phyloP scores from a whole-genome alignment of 1,284 basidiomycete genomes.

The Thecaphora thlaspeos region DNA sequence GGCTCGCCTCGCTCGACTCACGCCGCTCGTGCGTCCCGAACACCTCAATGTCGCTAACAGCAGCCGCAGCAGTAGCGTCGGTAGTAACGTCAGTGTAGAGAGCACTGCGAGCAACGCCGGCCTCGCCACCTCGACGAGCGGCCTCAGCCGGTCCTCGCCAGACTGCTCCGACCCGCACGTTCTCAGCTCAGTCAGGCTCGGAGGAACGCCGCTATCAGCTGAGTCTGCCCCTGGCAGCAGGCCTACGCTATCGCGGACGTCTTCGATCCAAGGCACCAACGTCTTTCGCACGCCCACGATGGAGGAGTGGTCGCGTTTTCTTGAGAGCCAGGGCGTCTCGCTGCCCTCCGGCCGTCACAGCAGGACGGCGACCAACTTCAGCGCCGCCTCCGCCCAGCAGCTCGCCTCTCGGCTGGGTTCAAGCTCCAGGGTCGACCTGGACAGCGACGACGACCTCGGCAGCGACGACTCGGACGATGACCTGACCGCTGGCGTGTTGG shows the following conservation, averaged over 20 bases:
- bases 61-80: background rate
- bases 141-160: background rate
- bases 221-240: background rate
- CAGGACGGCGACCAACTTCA: conserved; percentile 16
- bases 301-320: conserved; percentile 49
- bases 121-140: too few relatives aligned
- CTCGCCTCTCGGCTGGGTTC: conserved; percentile 9
- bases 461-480: conserved; percentile 34
- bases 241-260: background rate
- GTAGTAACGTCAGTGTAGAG: background rate
- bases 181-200: background rate
- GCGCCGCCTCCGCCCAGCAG: conserved; percentile 28
- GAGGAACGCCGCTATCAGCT: background rate
- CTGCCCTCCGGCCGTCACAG: conserved; percentile 20
- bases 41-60: too few relatives aligned
- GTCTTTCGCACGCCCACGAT: conserved; percentile 49
- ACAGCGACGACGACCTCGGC: conserved; percentile 19
- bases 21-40: background rate
- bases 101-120: too few relatives aligned
- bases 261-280: conserved; percentile 8
- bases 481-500: conserved; percentile 24
- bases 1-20: background rate
- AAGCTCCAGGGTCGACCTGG: conserved; percentile 7
- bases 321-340: conserved; percentile 44
- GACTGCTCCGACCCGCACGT: background rate